These are phyloP conservation scores for Populus ilicifolia DNA, from an alignment of 345 rosid species.

Conservation along the genomic window DNA sequence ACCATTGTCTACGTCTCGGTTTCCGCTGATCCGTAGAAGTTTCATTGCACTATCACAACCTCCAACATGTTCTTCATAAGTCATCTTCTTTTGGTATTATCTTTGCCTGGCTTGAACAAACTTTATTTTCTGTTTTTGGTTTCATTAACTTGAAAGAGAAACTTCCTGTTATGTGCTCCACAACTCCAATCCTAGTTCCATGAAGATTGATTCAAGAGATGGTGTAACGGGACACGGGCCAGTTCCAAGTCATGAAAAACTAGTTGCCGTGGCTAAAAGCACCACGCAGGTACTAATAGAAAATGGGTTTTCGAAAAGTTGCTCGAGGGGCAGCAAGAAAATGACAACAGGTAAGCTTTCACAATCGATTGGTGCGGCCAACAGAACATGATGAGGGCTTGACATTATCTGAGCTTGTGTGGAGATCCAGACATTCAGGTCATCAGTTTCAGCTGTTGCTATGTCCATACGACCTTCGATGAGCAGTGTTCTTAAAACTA, in stretches of 20 bases:
- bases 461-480: not conserved
- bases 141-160: not conserved
- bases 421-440: not conserved
- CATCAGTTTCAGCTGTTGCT: not conserved
- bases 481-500: not conserved
- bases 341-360: not conserved
- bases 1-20: not conserved
- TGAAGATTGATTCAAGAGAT: not conserved
- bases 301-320: not conserved
- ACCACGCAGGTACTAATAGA: not conserved
- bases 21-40: not conserved
- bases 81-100: not conserved
- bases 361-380: not conserved
- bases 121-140: not conserved
- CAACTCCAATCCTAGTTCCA: not conserved
- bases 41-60: not conserved
- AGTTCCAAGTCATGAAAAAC: not conserved
- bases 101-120: slow-evolving; percentile 15
- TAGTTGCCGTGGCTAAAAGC: not conserved
- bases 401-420: not conserved
- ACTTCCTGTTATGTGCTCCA: not conserved
- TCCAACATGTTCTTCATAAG: not conserved
- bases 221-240: not conserved
- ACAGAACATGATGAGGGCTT: not conserved
- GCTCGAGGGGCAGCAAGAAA: not conserved